These are phyloP conservation scores for Biancaea sappan DNA, from an alignment of 306 rosid species.

Conservation along the genomic window DNA sequence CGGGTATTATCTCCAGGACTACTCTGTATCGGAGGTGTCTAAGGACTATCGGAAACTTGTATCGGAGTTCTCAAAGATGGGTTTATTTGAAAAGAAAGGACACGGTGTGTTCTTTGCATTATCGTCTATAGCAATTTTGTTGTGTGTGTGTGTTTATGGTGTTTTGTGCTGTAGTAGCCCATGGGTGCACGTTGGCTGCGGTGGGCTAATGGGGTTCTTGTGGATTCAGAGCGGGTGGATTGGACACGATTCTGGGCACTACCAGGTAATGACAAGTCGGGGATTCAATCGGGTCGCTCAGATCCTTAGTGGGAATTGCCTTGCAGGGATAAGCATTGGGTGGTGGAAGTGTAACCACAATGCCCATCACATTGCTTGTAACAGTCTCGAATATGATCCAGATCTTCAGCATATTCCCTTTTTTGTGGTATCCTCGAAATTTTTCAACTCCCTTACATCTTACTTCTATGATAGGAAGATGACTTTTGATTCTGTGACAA, in stretches of 20 bases:
- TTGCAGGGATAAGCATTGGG: constrained; percentile 59
- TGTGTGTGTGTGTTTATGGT: constrained; percentile 52
- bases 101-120: constrained; percentile 44
- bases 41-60: constrained; percentile 51
- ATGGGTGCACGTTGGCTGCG: constrained; percentile 49
- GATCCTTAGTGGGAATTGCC: constrained; percentile 59
- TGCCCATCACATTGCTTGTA: constrained; percentile 60
- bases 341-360: constrained; percentile 77
- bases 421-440: constrained; percentile 56
- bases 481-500: constrained; percentile 46
- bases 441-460: constrained; percentile 52
- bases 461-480: constrained; percentile 51
- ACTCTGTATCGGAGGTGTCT: constrained; percentile 56
- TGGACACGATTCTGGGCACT: constrained; percentile 72
- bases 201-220: constrained; percentile 47
- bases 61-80: constrained; percentile 49
- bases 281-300: constrained; percentile 45
- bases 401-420: constrained; percentile 66
- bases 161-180: constrained; percentile 47
- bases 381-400: constrained; percentile 65
- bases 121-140: constrained; percentile 27
- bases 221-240: constrained; percentile 70
- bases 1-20: constrained; percentile 58
- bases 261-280: constrained; percentile 47
- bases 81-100: constrained; percentile 63